Base-by-base conservation (phyloP, 1,284 basidiomycete species). In the Cerrena zonata region DNA sequence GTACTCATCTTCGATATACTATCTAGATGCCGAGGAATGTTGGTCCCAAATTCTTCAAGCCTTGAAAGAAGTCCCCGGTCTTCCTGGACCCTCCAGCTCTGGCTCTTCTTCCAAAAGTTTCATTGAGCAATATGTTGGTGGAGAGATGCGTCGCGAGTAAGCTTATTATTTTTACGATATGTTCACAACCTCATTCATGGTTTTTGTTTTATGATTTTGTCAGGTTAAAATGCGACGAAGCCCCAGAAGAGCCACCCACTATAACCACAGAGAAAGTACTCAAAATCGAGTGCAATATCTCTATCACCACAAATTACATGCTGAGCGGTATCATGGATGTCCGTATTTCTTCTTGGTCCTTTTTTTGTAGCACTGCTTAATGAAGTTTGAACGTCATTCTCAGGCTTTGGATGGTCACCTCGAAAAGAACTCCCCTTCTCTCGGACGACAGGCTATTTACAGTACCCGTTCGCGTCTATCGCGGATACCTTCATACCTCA, bases 221-320 rank as follows among this genome's bases (percentile, higher is more conserved):
- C 53, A 94, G 90, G 56, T 64, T 92, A 52, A 86, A 79, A 56
- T 88, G 84, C 56, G 78, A 80, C 47, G 95, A 98, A 67, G 84
- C 89, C 1, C 78, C 87, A 0, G 84, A 90, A 7, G 95, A 99
- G 63, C 71, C 80, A 0, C 64, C 86, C 1, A 80, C 85, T 2
- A 66, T 82, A 1, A 70, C 77, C 0, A 74, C 68, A 4, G 94
- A 98, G 61, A 81, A 79, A 25, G 86, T 93, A 26, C 77, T 91
- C 45, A 95, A 98, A 67, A 73, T 99, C 25, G 89, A 93, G 59
- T 98, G 95, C 67, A 96, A 96, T 68, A 99, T 99, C 62, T 81
- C 79, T 4, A 74, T 75, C 46, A 75, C 76, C 19, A 97, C 94
- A 15, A 97, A 96, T 68, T 96, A 88, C 65, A 87, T 99, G 84